Evolutionary conservation across 148 eudicot species (phyloP).

Genomic region (Silene uniflora): DNA sequence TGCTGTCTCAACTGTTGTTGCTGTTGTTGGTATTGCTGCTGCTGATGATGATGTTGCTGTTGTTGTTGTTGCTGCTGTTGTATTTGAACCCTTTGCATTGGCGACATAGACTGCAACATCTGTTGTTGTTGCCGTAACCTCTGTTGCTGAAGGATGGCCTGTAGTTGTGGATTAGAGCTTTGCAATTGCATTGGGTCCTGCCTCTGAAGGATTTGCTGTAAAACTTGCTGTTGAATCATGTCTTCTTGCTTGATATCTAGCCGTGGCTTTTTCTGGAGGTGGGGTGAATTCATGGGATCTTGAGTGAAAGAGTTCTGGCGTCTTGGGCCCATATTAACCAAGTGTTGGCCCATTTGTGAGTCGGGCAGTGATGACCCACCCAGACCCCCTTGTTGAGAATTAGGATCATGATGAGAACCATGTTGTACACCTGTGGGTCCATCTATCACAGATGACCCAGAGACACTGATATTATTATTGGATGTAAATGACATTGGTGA

Average conservation of each 20-base stretch:
- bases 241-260: constrained; percentile 85
- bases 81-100: constrained; percentile 58
- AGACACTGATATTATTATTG: constrained; percentile 77
- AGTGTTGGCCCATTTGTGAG: constrained; percentile 53
- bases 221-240: constrained; percentile 58
- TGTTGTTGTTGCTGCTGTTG: constrained; percentile 68
- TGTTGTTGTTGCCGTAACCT: constrained; percentile 68
- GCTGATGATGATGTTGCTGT: constrained; percentile 34
- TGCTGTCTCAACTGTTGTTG: constrained; percentile 56
- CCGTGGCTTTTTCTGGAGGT: constrained; percentile 79
- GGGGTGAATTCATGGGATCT: constrained; percentile 56
- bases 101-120: constrained; percentile 65
- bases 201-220: constrained; percentile 70
- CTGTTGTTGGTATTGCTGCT: constrained; percentile 60
- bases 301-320: constrained; percentile 50
- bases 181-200: constrained; percentile 72
- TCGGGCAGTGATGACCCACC: constrained; percentile 53
- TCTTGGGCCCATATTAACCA: constrained; percentile 46
- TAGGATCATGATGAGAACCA: constrained; percentile 60
- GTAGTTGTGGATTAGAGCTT: constrained; percentile 64
- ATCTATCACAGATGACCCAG: constrained; percentile 75
- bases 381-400: constrained; percentile 60
- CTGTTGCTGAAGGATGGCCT: constrained; percentile 80
- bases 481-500: constrained; percentile 96
- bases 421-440: constrained; percentile 61